Evolutionary conservation across 129 eudicot genomes (phyloP), one percentile per base, ranked within the genome.

Genomic region (Lonicera japonica): DNA sequence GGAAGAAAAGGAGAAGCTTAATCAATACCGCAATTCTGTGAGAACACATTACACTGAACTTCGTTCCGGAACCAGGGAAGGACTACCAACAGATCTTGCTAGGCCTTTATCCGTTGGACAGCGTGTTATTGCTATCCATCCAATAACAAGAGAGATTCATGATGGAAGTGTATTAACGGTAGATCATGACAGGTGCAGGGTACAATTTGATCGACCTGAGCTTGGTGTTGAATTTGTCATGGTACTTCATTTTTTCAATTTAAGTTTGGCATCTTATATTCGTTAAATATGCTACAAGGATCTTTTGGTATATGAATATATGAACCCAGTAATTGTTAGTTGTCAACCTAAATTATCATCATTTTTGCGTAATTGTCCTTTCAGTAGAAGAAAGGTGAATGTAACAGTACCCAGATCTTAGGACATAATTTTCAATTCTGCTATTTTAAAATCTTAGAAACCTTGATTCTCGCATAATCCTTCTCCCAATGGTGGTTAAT

Each of bases 1-100:
- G 80, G 96, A 92, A 80, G 98, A 92, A 75, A 88, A 80, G 61
- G 88, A 82, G 64, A 92, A 92, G 70, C 96, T 92, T 51, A 73
- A 85, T 74, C 78, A 76, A 23, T 92, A 87, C 63, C 82, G 96
- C 29, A 90, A 88, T 59, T 84, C 95, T 61, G 98, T 92, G 20
- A 82, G 98, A 75, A 76, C 75, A 58, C 98, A 87, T 56, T 92
- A 92, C 56, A 78, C 84, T 43, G 95, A 92, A 72, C 90, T 88
- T 66, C 91, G 96, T 62, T 75, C 73, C 63, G 96, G 98, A 71
- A 62, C 74, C 36, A 82, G 95, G 80, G 96, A 92, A 66, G 98
- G 96, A 43, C 69, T 88, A 54, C 96, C 96, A 54, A 76, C 95
- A 18, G 98, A 92, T 78, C 89, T 92, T 55, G 91, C 98, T 55